Conservation (phyloP, 441 rosid species). For the Pelargonium cotyledonis region DNA sequence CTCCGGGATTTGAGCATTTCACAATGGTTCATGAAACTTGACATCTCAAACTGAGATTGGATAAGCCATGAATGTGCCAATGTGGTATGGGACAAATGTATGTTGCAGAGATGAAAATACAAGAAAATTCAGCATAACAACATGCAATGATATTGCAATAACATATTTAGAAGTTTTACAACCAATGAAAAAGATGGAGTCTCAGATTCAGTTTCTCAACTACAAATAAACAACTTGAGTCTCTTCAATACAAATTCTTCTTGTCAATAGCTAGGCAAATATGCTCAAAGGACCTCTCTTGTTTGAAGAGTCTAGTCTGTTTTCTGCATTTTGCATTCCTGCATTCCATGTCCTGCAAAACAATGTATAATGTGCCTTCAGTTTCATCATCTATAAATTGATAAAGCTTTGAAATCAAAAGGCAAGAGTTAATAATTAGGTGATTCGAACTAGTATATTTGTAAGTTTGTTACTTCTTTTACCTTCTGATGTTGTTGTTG, state of each 20-base stretch:
- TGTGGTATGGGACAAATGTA: no score
- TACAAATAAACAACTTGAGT: neutral
- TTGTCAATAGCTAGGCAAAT: slow-evolving; percentile 30
- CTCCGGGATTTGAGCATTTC: no score
- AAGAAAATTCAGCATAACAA: no score
- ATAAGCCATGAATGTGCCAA: no score
- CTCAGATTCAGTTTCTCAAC: neutral
- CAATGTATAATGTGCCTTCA: slow-evolving; percentile 15
- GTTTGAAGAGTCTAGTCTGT: slow-evolving; percentile 50
- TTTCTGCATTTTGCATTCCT: slow-evolving; percentile 49
- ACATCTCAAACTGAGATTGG: no score
- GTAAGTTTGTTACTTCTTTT: slow-evolving; percentile 15
- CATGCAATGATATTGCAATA: no score
- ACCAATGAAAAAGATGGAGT: neutral
- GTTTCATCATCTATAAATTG: neutral
- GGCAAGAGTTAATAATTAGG: neutral
- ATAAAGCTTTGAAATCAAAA: no score
- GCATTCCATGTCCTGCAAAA: slow-evolving; percentile 60
- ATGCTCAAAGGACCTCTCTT: slow-evolving; percentile 77
- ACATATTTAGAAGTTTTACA: neutral
- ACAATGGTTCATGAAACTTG: no score
- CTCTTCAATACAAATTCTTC: neutral
- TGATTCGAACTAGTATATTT: neutral
- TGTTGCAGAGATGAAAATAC: no score
- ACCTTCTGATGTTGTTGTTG: slow-evolving; percentile 51